phyloP scores from a whole-genome alignment of 805 yeast genomes.

The Scheffersomyces lignosus region DNA sequence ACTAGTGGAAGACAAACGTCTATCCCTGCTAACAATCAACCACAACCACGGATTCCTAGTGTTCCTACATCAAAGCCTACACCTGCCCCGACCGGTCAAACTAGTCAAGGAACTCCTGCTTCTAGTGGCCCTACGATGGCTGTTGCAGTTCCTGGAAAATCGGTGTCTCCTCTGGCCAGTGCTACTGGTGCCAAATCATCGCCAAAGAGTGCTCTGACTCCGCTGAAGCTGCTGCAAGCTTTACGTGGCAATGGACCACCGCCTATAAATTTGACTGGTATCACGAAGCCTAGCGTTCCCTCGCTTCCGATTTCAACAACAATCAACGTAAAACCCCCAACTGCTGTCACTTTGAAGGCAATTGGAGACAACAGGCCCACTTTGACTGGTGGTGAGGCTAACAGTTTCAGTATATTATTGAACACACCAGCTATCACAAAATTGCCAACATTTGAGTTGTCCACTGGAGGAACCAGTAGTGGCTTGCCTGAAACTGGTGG shows the following conservation, averaged over 20 bases:
- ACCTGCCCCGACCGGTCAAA: too few relatives aligned
- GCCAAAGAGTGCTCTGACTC: neutral
- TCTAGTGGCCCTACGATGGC: slow-evolving; percentile 52
- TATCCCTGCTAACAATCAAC: neutral
- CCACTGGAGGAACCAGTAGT: slow-evolving; percentile 28
- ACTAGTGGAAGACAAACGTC: neutral
- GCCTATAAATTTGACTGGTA: slow-evolving; percentile 35
- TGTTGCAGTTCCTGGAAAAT: slow-evolving; percentile 32
- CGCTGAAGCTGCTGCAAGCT: slow-evolving; percentile 4
- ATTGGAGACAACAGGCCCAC: slow-evolving; percentile 66
- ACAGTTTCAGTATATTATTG: slow-evolving; percentile 60
- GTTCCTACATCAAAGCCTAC: slow-evolving; percentile 14
- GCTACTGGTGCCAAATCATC: slow-evolving; percentile 11
- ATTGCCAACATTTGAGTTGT: slow-evolving; percentile 78
- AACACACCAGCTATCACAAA: slow-evolving; percentile 74
- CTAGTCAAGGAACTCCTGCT: too few relatives aligned
- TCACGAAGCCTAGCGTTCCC: slow-evolving; percentile 57
- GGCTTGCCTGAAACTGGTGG: slow-evolving; percentile 58
- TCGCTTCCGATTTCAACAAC: slow-evolving; percentile 71
- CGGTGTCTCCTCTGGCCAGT: slow-evolving; percentile 17
- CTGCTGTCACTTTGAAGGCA: slow-evolving; percentile 63
- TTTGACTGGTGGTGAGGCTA: slow-evolving; percentile 78
- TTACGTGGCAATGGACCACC: slow-evolving; percentile 15
- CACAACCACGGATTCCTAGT: slow-evolving; percentile 2
- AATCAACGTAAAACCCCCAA: slow-evolving; percentile 63